Evolutionary conservation across 1,139 yeast genomes (phyloP), one percentile per base, ranked within the genome.

Genomic region (Pneumocystis jirovecii): DNA sequence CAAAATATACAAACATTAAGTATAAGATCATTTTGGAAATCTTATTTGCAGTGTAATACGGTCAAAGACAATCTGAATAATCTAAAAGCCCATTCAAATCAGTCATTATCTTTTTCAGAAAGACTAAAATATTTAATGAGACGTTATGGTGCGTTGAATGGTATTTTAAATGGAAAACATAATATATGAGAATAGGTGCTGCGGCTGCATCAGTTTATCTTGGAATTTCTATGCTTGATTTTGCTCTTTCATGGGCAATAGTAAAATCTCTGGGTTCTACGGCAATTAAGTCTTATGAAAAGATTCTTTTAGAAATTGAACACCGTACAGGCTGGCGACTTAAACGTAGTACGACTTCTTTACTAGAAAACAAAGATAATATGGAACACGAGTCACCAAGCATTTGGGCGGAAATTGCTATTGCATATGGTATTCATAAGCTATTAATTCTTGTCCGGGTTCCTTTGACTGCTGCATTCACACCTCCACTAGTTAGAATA

Each of bases 381-480:
- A 73, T 70, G 34, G 73, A 65, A 8, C 61, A 64, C 7, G 70
- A 65, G 6, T 63, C 67, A 6, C 68, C 67, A 17, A 65, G 61
- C 5, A 35, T 64, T 40, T 64, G 70, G 73, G 83, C 90, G 0
- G 97, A 93, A 74, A 84, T 89, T 71, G 85, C 89, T 25, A 81
- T 95, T 69, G 98, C 98, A 0, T 93, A 93, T 74, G 96, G 96
- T 4, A 79, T 93, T 65, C 98, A 93, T 78, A 93, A 95, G 77
- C 83, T 95, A 5, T 80, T 91, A 68, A 76, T 83, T 61, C 83
- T 93, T 70, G 81, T 89, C 61, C 82, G 99, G 70, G 77, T 93
- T 8, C 98, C 99, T 15, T 76, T 90, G 60, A 86, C 97, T 0
- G 97, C 97, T 0, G 96, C 96, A 5, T 82, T 91, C 25, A 90